These are phyloP conservation scores for Cyanodermella asteris DNA, from an alignment of 2,329 filamentous ascomycete species.

Conservation along the genomic window DNA sequence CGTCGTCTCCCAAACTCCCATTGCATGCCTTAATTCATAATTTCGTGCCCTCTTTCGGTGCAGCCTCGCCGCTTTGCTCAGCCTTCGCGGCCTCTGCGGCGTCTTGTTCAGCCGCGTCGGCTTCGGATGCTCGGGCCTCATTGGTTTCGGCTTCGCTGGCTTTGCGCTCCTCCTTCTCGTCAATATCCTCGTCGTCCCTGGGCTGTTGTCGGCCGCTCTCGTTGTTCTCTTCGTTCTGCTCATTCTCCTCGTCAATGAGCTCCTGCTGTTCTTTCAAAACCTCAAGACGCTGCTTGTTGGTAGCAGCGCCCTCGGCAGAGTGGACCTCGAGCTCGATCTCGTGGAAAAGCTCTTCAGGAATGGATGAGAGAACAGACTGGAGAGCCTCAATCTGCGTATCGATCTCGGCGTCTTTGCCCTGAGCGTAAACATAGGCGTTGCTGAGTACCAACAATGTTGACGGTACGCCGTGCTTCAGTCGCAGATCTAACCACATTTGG, in stretches of 20 bases:
- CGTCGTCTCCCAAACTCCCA: too few relatives aligned
- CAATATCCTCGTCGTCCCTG: constrained; percentile 77
- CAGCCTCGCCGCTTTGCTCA: constrained; percentile 1
- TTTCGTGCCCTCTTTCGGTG: constrained; percentile 7
- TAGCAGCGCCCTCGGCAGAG: constrained; percentile 86
- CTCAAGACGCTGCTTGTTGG: constrained; percentile 96
- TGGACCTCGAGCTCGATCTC: constrained; percentile 98
- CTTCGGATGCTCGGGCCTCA: constrained; percentile 26
- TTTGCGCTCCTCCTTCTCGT: constrained; percentile 56
- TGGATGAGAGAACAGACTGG: constrained; percentile 75
- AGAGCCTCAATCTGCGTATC: constrained; percentile 81
- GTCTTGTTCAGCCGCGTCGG: constrained; percentile 34
- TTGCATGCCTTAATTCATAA: neutral
- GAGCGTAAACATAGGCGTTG: constrained; percentile 93
- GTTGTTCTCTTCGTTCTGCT: constrained; percentile 68
- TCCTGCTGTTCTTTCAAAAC: constrained; percentile 97
- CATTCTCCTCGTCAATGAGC: constrained; percentile 88
- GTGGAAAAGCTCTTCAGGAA: constrained; percentile 96
- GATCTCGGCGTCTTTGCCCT: constrained; percentile 64
- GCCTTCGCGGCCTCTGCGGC: constrained; percentile 20
- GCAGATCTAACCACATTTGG: constrained; percentile 80
- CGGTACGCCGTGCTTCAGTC: constrained; percentile 83
- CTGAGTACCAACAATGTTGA: constrained; percentile 87
- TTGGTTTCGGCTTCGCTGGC: constrained; percentile 18
- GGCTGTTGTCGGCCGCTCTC: constrained; percentile 52